Base-by-base conservation (phyloP, 208 protist genomes). In the Trypanosoma theileri region DNA sequence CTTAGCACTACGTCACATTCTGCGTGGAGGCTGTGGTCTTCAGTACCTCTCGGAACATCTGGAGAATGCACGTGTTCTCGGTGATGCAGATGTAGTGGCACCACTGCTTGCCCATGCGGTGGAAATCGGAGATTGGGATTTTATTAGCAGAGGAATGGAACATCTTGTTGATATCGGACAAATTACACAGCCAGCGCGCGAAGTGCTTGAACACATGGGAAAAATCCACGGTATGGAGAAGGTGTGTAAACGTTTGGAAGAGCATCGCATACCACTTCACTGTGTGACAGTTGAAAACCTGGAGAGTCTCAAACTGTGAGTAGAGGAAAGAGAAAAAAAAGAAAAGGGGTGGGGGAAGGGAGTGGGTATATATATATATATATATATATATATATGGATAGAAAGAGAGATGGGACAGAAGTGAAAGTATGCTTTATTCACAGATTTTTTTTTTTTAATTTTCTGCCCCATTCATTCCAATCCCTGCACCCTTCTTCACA, bases 91-190 rank as follows among this genome's bases (percentile, higher is more conserved):
- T 54, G 91, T 94, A 35, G 91, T 96, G 17, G 84, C 86, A 1
- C 91, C 91, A 55, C 73, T 96, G 53, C 77, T 96, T 16, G 50
- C 80, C 13, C 89, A 93, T 69, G 91, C 91, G 16, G 80, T 91
- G 14, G 82, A 88, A 24, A 59, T 62, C 26, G 72, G 76, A 14
- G 80, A 96, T 65, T 96, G 91, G 88, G 69, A 83, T 40, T 96
- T 88, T 69, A 84, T 96, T 26, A 73, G 80, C 13, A 84, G 91
- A 9, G 80, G 82, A 59, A 78, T 96, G 72, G 88, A 80, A 3
- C 91, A 96, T 53, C 62, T 96, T 26, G 85, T 91, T 11, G 91
- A 96, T 64, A 94, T 96, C 71, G 91, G 91, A 42, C 84, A 91
- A 31, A 75, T 96, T 54, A 83, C 86, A 13, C 52, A 74, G 19